These are phyloP conservation scores for Suillus hirtellus DNA, from an alignment of 768 basidiomycete species.

Conservation along the genomic window DNA sequence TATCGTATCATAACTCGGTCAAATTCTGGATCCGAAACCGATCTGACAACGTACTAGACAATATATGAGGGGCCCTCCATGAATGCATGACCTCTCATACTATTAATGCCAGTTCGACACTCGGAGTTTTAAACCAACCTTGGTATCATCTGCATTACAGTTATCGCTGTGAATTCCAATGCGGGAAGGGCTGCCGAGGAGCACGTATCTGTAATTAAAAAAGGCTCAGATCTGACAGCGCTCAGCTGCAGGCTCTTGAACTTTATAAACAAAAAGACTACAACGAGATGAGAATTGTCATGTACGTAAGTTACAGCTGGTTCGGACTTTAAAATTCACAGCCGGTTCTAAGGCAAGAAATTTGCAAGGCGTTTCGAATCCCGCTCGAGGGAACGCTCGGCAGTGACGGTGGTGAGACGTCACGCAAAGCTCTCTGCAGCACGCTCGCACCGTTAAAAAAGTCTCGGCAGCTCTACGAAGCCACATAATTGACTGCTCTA, in stretches of 20 bases:
- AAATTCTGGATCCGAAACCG: not conserved
- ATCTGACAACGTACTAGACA: not conserved
- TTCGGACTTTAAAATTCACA: no score
- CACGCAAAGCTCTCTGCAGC: no score
- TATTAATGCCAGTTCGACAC: not conserved
- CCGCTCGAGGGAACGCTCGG: no score
- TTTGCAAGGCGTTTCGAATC: no score
- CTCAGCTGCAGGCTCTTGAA: not conserved
- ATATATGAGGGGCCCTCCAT: no score
- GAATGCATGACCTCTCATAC: not conserved
- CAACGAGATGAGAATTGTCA: not conserved
- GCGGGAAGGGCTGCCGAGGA: not conserved
- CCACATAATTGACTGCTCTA: no score
- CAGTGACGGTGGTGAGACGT: no score
- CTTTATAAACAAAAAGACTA: not conserved
- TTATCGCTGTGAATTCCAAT: not conserved
- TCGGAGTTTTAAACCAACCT: not conserved
- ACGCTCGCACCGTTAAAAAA: no score
- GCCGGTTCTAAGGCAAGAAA: no score
- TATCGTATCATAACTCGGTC: not conserved
- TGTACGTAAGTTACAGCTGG: not conserved
- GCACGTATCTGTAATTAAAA: not conserved
- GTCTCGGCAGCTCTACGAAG: no score
- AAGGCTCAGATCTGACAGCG: not conserved
- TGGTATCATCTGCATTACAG: not conserved